Evolutionary conservation across 169 alveolate genomes (phyloP).

Genomic region (Plasmodium berghei): DNA sequence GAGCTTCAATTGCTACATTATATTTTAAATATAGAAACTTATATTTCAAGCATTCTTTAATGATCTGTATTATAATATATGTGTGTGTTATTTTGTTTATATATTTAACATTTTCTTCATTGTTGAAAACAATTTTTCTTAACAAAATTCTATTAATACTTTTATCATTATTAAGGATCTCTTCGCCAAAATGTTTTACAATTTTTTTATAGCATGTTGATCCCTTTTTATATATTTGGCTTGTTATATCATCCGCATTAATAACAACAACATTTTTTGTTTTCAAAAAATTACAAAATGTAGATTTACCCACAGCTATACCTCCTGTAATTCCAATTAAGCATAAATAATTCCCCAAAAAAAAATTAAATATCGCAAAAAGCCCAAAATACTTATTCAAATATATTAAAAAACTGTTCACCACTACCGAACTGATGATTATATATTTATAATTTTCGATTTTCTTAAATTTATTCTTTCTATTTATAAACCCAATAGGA

Average conservation of each 20-base stretch:
- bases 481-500: constrained; percentile 77
- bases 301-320: constrained; percentile 85
- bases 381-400: constrained; percentile 60
- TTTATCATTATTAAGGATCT: constrained; percentile 80
- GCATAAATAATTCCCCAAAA: constrained; percentile 80
- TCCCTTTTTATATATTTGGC: constrained; percentile 81
- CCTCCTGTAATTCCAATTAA: constrained; percentile 87
- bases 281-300: constrained; percentile 82
- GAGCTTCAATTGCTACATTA: constrained; percentile 84
- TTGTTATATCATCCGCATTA: constrained; percentile 44
- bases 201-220: constrained; percentile 82
- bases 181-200: constrained; percentile 81
- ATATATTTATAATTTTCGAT: constrained; percentile 72
- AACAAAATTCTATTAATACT: constrained; percentile 82
- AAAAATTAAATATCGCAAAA: constrained; percentile 74
- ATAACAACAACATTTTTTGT: constrained; percentile 81
- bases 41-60: constrained; percentile 84
- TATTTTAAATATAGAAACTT: constrained; percentile 75
- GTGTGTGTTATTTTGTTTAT: constrained; percentile 83
- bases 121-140: constrained; percentile 83
- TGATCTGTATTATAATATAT: constrained; percentile 79
- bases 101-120: constrained; percentile 79
- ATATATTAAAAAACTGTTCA: constrained; percentile 57
- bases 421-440: constrained; percentile 60
- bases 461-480: constrained; percentile 69